Base-by-base conservation (phyloP, 148 eudicot genomes). In the Spergularia marina region DNA sequence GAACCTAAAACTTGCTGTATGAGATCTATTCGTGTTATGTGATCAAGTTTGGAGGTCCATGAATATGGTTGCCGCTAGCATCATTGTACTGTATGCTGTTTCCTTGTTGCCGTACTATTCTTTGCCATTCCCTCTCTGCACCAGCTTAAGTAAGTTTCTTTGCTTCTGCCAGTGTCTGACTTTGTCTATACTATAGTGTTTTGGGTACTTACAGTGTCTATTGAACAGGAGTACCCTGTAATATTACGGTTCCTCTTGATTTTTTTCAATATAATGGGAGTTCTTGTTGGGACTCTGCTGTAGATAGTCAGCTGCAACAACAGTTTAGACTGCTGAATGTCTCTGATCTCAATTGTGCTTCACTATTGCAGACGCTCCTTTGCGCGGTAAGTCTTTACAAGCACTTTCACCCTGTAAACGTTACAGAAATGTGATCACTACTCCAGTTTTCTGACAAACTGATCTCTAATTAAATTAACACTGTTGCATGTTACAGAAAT, bases 201-300 rank as follows among this genome's bases (percentile, higher is more conserved):
- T 63, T 55, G 23, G 58, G 17, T 39, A 16, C 44, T 21, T 47
- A 13, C 9, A 2, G 17, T 9, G 12, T 53, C 1, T 63, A 65
- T 18, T 54, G 10, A n/a, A 23, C 62, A 74, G 91, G 98, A 86
- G 41, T 87, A 83, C 79, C 92, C 92, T 21, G 15, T 76, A 10
- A 81, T 73, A 39, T 74, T 83, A 75, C 84, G 81, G 77, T 75
- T 23, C 8, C 78, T 83, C 65, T 70, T 90, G 83, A 69, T 12
- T 91, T 94, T 78, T 91, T 94, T 76, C 80, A 87, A 17, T 84
- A 86, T 77, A 77, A 77, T 77, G 97, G 97, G 65, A 87, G 79
- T 78, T 83, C 82, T 49, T 91, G 98, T 78, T 93, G 97, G 77
- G 83, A 86, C 65, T 47, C 89, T 30, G 63, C 89, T 57, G 80